phyloP scores from a whole-genome alignment of 2,329 filamentous ascomycete species.

The Elsinoe perseae region DNA sequence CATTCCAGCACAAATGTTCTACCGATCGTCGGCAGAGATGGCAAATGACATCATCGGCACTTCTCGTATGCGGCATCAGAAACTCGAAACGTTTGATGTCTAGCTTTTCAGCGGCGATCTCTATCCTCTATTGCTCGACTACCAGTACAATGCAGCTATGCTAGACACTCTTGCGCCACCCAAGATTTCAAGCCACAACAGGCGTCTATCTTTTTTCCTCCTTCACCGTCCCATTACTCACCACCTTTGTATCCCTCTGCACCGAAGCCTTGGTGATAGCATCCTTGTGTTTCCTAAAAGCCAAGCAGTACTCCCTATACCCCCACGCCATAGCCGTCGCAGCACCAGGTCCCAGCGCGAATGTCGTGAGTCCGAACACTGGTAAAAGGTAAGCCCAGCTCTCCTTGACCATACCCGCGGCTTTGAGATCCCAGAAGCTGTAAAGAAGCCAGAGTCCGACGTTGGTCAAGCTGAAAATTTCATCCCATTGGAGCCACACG shows the following conservation, averaged over 20 bases:
- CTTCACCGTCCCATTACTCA: neutral
- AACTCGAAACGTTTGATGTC: neutral
- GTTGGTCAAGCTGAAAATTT: neutral
- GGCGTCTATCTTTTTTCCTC: neutral
- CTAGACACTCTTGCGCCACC: too few species aligned
- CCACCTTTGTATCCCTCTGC: neutral
- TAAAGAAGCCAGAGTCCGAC: constrained; percentile 30
- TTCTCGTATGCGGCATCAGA: neutral
- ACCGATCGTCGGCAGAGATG: too few species aligned
- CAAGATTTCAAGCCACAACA: too few species aligned
- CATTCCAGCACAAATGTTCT: too few species aligned
- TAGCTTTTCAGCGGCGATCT: neutral
- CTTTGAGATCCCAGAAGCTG: constrained; percentile 30
- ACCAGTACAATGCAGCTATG: too few species aligned
- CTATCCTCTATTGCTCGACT: too few species aligned
- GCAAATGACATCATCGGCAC: neutral
- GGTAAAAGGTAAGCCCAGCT: constrained; percentile 24
- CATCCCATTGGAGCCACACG: constrained; percentile 12
- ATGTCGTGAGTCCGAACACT: constrained; percentile 18
- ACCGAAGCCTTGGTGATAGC: constrained; percentile 18
- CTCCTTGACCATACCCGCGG: constrained; percentile 24
- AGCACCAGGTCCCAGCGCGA: constrained; percentile 28
- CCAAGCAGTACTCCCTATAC: constrained; percentile 32
- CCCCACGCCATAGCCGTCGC: constrained; percentile 27
- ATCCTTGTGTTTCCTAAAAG: constrained; percentile 23